These are phyloP conservation scores for Alternaria sp. DNA, from an alignment of 2,329 filamentous ascomycete genomes.

Conservation along the genomic window DNA sequence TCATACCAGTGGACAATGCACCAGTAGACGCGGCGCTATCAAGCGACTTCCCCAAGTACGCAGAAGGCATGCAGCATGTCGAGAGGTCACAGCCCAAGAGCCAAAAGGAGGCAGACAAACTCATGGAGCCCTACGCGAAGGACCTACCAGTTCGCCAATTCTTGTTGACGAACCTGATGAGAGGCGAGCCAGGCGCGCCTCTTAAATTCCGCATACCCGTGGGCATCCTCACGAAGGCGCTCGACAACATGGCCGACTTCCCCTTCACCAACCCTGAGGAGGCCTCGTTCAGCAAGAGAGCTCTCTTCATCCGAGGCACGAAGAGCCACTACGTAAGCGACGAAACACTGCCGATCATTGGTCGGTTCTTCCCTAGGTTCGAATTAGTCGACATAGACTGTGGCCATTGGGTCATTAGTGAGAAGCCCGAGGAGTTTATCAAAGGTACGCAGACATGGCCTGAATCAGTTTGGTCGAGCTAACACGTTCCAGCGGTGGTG, in stretches of 20 bases:
- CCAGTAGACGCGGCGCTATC: constrained; percentile 80
- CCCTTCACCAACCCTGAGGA: constrained; percentile 78
- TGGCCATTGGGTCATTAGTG: constrained; percentile 90
- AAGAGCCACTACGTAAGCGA: constrained; percentile 80
- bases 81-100: constrained; percentile 71
- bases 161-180: constrained; percentile 82
- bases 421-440: constrained; percentile 80
- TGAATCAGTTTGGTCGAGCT: neutral
- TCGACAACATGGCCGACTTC: constrained; percentile 85
- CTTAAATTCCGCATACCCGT: constrained; percentile 83
- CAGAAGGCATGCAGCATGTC: constrained; percentile 83
- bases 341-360: constrained; percentile 78
- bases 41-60: constrained; percentile 78
- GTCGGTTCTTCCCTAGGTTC: constrained; percentile 82
- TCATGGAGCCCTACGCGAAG: constrained; percentile 76
- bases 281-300: constrained; percentile 74
- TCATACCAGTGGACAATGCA: constrained; percentile 91
- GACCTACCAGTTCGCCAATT: constrained; percentile 85
- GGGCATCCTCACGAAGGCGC: constrained; percentile 67
- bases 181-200: constrained; percentile 57
- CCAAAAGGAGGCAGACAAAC: constrained; percentile 79
- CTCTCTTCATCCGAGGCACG: constrained; percentile 80
- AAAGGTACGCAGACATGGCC: constrained; percentile 61
- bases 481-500: constrained; percentile 61
- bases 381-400: constrained; percentile 74